Conservation (phyloP, 441 rosid species). For the Eutrema salsugineum region DNA sequence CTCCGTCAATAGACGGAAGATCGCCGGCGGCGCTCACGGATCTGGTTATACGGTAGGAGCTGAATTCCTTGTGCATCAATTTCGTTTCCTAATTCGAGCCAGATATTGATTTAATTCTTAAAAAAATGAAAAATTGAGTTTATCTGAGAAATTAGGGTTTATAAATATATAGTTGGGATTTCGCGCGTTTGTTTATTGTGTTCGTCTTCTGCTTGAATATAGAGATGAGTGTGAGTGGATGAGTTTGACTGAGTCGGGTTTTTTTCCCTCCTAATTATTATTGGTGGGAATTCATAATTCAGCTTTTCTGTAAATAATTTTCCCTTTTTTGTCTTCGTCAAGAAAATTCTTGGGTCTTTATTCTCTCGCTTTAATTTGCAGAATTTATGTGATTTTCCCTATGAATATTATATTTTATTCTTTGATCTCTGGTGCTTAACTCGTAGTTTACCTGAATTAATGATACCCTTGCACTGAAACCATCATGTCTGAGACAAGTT, state of each 20-base stretch:
- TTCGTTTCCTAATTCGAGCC: background rate
- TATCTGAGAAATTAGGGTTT: constrained; percentile 21
- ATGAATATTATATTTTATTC: constrained; percentile 27
- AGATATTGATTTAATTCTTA: too few species aligned
- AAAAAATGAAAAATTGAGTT: too few species aligned
- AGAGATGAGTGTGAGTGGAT: constrained; percentile 32
- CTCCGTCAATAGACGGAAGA: constrained; percentile 35
- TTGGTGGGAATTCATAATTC: constrained; percentile 22
- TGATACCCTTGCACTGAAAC: constrained; percentile 37
- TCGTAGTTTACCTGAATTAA: constrained; percentile 31
- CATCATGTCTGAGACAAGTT: constrained; percentile 46
- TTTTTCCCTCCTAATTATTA: background rate
- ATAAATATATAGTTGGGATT: constrained; percentile 26
- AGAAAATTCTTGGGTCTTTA: constrained; percentile 30
- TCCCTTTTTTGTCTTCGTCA: background rate
- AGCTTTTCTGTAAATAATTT: constrained; percentile 16
- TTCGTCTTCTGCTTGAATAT: constrained; percentile 31
- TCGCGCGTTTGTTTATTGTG: constrained; percentile 44
- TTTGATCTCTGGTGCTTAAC: constrained; percentile 34
- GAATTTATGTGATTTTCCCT: background rate
- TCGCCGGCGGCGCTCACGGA: constrained; percentile 41
- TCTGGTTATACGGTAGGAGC: constrained; percentile 51
- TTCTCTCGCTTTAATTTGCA: constrained; percentile 17
- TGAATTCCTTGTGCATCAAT: background rate
- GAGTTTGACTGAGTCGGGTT: constrained; percentile 55